Evolutionary conservation across 2,329 filamentous ascomycete genomes (phyloP).

Genomic region (Arachnopeziza araneosa): DNA sequence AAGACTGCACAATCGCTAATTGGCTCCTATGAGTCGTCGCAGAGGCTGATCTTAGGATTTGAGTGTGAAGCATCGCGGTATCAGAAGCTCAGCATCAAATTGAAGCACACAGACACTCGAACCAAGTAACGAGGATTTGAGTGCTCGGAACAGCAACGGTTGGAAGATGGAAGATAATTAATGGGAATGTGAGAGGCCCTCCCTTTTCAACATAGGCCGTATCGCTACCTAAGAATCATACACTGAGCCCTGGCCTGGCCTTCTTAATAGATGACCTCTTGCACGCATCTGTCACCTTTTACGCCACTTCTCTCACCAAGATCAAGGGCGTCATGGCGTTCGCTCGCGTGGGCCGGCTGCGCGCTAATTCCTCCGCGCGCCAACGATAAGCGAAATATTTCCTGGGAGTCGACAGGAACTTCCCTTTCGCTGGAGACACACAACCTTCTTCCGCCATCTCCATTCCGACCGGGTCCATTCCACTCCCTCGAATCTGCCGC

Average conservation of each 20-base stretch:
- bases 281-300: too few relatives aligned
- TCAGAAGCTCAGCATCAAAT: neutral
- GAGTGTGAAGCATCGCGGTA: constrained; percentile 3
- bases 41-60: constrained; percentile 9
- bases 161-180: neutral
- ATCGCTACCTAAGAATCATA: too few relatives aligned
- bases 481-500: neutral
- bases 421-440: neutral
- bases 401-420: neutral
- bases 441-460: neutral
- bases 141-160: neutral
- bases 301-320: too few relatives aligned
- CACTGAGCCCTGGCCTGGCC: too few relatives aligned
- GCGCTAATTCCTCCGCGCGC: too few relatives aligned
- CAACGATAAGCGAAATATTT: too few relatives aligned
- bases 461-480: neutral
- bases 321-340: too few relatives aligned
- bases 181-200: neutral
- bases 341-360: too few relatives aligned
- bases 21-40: constrained; percentile 3
- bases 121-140: neutral
- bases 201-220: too few relatives aligned
- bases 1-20: constrained; percentile 5
- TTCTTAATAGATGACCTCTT: too few relatives aligned
- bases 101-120: neutral